A percentile compares a stretch with the other conserved stretches of the same genome.
These are phyloP conservation scores for Lagenidium giganteum DNA, from an alignment of 352 stramenopile species.

Conservation along the genomic window DNA sequence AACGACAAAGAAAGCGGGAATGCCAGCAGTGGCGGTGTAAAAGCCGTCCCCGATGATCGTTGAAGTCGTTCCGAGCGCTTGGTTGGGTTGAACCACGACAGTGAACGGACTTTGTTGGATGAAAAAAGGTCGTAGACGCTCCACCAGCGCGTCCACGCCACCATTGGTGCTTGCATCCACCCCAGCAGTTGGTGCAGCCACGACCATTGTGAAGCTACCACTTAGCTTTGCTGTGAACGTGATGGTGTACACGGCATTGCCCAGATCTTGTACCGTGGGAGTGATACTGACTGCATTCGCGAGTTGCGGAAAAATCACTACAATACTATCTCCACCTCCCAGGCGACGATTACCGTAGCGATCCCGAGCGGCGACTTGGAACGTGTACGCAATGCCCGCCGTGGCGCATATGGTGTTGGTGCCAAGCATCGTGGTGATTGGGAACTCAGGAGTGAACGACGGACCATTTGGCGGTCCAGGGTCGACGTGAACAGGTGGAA, in stretches of 20 bases:
- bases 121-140: slow-evolving; percentile 7
- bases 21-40: neutral
- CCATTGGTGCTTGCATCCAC: slow-evolving; percentile 5
- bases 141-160: slow-evolving; percentile 5
- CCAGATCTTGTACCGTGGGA: slow-evolving; percentile 2
- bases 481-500: slow-evolving; percentile 19
- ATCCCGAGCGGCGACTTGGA: slow-evolving; percentile 14
- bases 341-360: slow-evolving; percentile 13
- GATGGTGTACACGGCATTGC: slow-evolving; percentile 12
- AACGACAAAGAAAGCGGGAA: slow-evolving; percentile 2
- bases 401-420: neutral
- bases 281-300: neutral
- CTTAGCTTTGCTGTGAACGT: slow-evolving; percentile 7
- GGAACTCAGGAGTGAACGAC: slow-evolving; percentile 16
- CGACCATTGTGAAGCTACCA: slow-evolving; percentile 15
- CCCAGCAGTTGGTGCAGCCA: slow-evolving; percentile 7
- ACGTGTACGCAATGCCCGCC: slow-evolving; percentile 3
- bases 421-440: neutral
- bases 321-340: slow-evolving; percentile 11
- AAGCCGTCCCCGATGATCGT: slow-evolving; percentile 10
- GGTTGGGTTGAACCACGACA: slow-evolving; percentile 7
- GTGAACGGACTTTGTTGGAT: slow-evolving; percentile 17
- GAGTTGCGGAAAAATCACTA: slow-evolving; percentile 12
- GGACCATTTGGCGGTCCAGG: slow-evolving; percentile 3
- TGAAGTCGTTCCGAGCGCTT: slow-evolving; percentile 5